These are phyloP conservation scores for Nevesoporus exiguus DNA, from an alignment of 768 basidiomycete species.

Conservation along the genomic window DNA sequence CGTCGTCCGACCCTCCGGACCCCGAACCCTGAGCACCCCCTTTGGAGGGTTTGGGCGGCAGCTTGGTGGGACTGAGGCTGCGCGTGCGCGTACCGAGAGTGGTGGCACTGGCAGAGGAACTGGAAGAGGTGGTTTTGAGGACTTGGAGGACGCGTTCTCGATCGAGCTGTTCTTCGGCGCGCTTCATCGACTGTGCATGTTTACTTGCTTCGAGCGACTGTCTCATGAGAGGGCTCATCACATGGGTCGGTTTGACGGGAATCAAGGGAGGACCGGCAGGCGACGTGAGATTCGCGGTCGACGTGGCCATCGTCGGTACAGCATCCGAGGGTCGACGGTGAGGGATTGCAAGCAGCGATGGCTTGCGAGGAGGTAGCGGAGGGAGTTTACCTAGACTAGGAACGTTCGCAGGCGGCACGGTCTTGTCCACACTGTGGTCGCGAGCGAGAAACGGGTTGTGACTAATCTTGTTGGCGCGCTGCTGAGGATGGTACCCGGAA, in stretches of 20 bases:
- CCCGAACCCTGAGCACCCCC: not conserved
- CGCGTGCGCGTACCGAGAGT: conserved; percentile 19
- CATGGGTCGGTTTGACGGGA: conserved; percentile 37
- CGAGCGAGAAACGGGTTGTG: conserved; percentile 32
- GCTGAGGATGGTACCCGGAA: conserved; percentile 9
- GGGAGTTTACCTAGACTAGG: conserved; percentile 24
- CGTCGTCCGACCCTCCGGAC: conserved; percentile 21
- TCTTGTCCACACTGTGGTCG: conserved; percentile 18
- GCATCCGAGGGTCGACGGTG: conserved; percentile 23
- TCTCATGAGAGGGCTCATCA: conserved; percentile 63
- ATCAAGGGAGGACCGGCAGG: conserved; percentile 18
- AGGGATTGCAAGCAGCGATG: conserved; percentile 16
- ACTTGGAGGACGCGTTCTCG: conserved; percentile 69
- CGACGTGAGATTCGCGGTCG: not conserved
- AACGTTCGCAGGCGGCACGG: not conserved
- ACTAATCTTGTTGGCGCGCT: conserved; percentile 21
- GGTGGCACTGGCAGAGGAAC: conserved; percentile 13
- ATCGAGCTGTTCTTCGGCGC: conserved; percentile 63
- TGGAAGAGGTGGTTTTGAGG: conserved; percentile 56
- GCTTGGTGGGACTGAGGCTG: conserved; percentile 32
- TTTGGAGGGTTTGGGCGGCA: not conserved
- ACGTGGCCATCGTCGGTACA: not conserved
- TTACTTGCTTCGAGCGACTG: conserved; percentile 74
- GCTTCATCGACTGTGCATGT: conserved; percentile 65
- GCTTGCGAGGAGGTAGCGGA: conserved; percentile 38